These are phyloP conservation scores for Cenococcum geophilum DNA, from an alignment of 495 filamentous ascomycete species.

Conservation along the genomic window DNA sequence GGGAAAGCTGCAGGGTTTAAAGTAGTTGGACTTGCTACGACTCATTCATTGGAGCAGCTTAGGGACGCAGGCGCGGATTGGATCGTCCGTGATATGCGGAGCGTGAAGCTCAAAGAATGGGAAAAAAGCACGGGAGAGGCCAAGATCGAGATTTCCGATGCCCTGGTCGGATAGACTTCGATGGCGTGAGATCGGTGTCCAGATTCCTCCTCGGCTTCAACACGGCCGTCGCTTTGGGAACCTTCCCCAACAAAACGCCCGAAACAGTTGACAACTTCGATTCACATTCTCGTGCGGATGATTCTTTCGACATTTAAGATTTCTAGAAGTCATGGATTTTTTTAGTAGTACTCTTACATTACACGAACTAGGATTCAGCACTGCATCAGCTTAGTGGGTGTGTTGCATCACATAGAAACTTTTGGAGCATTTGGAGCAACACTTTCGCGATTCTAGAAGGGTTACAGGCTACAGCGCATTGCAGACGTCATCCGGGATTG, in stretches of 20 bases:
- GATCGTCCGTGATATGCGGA: conserved; percentile 74
- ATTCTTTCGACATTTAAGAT: too few relatives aligned
- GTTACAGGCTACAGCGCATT: conserved; percentile 32
- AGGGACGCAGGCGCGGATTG: conserved; percentile 73
- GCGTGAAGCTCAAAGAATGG: conserved; percentile 45
- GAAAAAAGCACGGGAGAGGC: conserved; percentile 33
- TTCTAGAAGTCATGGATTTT: too few relatives aligned
- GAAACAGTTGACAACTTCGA: too few relatives aligned
- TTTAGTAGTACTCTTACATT: too few relatives aligned
- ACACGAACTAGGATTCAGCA: too few relatives aligned
- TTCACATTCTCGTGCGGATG: too few relatives aligned
- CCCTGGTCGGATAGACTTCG: conserved; percentile 29
- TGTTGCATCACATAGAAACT: conserved; percentile 32
- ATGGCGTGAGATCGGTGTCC: background rate
- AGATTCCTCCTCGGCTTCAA: too few relatives aligned
- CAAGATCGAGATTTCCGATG: conserved; percentile 38
- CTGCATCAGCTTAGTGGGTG: conserved; percentile 6
- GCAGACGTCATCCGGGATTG: conserved; percentile 19
- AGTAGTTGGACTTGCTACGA: conserved; percentile 82
- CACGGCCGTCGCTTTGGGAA: too few relatives aligned
- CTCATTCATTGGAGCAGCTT: conserved; percentile 68
- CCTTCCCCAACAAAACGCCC: too few relatives aligned
- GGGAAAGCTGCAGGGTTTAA: conserved; percentile 86
- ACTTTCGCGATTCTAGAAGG: conserved; percentile 27
- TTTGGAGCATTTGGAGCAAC: conserved; percentile 12